Base-by-base conservation (phyloP, 2,329 filamentous ascomycete species). In the Myriosclerotinia scirpicola region DNA sequence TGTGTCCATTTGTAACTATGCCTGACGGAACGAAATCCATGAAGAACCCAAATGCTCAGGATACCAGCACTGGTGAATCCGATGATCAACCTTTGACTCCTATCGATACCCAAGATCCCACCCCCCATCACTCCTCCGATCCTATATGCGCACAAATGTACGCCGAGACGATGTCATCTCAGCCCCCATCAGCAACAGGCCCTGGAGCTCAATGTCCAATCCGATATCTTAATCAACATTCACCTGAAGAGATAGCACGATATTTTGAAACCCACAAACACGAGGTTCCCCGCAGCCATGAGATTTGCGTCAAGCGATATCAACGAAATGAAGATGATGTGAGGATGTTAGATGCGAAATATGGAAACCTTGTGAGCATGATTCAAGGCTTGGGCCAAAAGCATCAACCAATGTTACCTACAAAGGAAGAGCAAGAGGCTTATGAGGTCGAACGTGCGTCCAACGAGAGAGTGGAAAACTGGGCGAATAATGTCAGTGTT, bases 191-290 rank as follows among this genome's bases (percentile, higher is more conserved):
- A 11, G 81, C 79, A 38, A 81, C 83, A 68, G 81, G 77, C 53
- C 83, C 84, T 12, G 80, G 82, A 22, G 81, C 86, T 66, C 92
- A 92, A 75, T 98, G 94, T 78, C 94, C 94, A 3, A 98, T 98
- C 68, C 90, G 94, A 58, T 97, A 90, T 79, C 82, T 97, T 75
- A 90, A 97, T 78, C 90, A 96, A 77, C 93, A 97, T 76, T 93
- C 92, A 2, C 92, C 94, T 2, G 92, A 97, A 80, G 93, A 97
- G 76, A 89, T 98, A 69, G 94, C 94, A 17, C 87, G 90, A 74
- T 98, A 97, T 77, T 92, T 98, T 75, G 92, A 97, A 77, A 93
- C 89, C 63, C 93, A 97, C 80, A 97, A 97, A 78, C 93, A 98
- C 78, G 91, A 97, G 77, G 85, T 98, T 64, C 94, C 94, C 12